Evolutionary conservation across 2,329 filamentous ascomycete genomes (phyloP).

Genomic region (Diplodia corticola): DNA sequence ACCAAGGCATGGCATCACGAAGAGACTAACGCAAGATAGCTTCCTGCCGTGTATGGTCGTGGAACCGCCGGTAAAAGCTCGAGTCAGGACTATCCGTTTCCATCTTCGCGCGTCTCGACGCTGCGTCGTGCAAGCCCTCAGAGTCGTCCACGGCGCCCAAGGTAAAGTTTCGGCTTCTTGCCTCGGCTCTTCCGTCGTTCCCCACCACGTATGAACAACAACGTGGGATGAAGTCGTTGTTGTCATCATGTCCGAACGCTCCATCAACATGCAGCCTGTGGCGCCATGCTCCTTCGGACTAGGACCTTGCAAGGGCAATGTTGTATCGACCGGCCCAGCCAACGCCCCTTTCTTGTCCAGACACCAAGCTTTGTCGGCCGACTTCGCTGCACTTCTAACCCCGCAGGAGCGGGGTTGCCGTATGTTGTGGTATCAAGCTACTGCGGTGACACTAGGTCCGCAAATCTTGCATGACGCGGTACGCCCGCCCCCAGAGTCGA

Average conservation of each 20-base stretch:
- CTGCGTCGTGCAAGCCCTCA: neutral
- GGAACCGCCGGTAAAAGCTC: neutral
- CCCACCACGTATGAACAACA: neutral
- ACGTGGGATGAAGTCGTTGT: neutral
- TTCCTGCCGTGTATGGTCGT: neutral
- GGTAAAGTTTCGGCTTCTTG: neutral
- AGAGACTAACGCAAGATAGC: neutral
- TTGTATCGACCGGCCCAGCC: conserved; percentile 2
- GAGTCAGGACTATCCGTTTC: neutral
- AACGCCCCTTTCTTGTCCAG: neutral
- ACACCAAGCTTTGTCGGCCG: neutral
- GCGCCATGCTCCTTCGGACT: neutral
- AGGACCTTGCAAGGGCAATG: neutral
- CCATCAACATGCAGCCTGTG: neutral
- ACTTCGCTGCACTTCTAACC: neutral
- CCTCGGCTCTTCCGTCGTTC: conserved; percentile 4
- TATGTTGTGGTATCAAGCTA: neutral
- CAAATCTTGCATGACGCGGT: conserved; percentile 17
- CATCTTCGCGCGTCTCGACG: neutral
- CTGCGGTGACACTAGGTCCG: neutral
- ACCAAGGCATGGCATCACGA: conserved; percentile 4
- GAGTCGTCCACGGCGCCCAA: neutral
- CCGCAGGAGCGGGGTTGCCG: conserved; percentile 2
- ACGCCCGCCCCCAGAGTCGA: neutral
- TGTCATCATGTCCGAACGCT: neutral